Evolutionary conservation across 495 filamentous ascomycete species (phyloP).

Genomic region (Penicillium lagena): DNA sequence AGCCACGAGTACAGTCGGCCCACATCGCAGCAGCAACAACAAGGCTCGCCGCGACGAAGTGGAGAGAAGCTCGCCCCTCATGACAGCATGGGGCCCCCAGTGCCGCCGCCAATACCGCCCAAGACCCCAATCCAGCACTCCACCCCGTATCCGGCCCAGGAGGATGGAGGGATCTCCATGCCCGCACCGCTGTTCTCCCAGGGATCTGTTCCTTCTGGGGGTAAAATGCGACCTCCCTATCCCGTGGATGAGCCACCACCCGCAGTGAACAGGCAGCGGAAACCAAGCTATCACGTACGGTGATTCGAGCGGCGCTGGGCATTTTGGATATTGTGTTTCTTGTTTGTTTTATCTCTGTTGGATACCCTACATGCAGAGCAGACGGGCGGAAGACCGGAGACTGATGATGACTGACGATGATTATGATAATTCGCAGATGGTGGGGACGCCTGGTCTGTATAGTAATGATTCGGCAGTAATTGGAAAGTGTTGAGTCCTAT

Average conservation of each 20-base stretch:
- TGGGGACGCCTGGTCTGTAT: constrained; percentile 4
- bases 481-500: too few relatives aligned
- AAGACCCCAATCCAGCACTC: constrained; percentile 71
- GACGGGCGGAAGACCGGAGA: too few relatives aligned
- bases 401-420: constrained; percentile 16
- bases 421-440: constrained; percentile 7
- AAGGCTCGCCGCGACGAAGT: constrained; percentile 38
- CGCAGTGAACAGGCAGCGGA: constrained; percentile 73
- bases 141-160: constrained; percentile 38
- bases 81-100: constrained; percentile 12
- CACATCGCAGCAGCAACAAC: constrained; percentile 27
- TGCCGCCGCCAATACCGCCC: constrained; percentile 74
- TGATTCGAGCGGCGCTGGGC: constrained; percentile 19
- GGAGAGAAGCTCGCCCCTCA: constrained; percentile 32
- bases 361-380: constrained; percentile 13
- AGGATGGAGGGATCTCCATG: constrained; percentile 27
- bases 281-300: constrained; percentile 66
- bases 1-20: constrained; percentile 30
- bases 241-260: constrained; percentile 81
- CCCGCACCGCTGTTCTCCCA: constrained; percentile 23
- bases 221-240: constrained; percentile 57
- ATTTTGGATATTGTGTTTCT: constrained; percentile 1
- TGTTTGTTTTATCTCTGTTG: constrained; percentile 11
- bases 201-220: constrained; percentile 9
- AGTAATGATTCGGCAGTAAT: not conserved